These are phyloP conservation scores for Fusarium camptoceras DNA, from an alignment of 2,329 filamentous ascomycete genomes.

Conservation along the genomic window DNA sequence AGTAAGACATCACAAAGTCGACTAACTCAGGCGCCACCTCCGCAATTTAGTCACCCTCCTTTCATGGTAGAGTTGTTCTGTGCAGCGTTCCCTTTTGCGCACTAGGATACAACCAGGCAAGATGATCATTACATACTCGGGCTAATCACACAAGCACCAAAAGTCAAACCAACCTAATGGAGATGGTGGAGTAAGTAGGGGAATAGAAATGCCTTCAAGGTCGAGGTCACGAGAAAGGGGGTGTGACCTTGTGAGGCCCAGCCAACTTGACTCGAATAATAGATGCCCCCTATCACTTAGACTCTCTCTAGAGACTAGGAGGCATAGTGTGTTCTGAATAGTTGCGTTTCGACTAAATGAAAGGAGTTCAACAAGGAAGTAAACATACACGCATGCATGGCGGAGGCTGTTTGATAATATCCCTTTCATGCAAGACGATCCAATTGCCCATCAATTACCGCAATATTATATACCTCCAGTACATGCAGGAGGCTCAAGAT, in stretches of 20 bases:
- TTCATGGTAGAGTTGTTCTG: slow-evolving; percentile 21
- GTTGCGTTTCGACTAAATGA: slow-evolving; percentile 29
- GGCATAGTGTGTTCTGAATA: slow-evolving; percentile 3
- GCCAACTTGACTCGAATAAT: not conserved
- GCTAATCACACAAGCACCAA: slow-evolving; percentile 14
- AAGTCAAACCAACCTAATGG: slow-evolving; percentile 12
- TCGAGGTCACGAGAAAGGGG: slow-evolving; percentile 33
- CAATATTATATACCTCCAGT: not conserved
- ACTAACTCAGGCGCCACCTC: slow-evolving; percentile 39
- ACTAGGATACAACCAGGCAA: slow-evolving; percentile 26
- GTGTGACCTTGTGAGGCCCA: slow-evolving; percentile 20
- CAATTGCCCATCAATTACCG: slow-evolving; percentile 1
- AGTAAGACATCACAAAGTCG: slow-evolving; percentile 3
- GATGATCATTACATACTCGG: slow-evolving; percentile 3
- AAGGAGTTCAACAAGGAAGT: slow-evolving; percentile 7
- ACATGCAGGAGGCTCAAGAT: slow-evolving; percentile 17
- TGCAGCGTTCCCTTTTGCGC: slow-evolving; percentile 27
- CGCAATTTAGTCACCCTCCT: slow-evolving; percentile 17
- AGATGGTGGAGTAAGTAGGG: slow-evolving; percentile 4
- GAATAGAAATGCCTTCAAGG: not conserved
- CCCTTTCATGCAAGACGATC: slow-evolving; percentile 21
- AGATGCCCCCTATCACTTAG: slow-evolving; percentile 13
- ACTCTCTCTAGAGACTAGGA: slow-evolving; percentile 4
- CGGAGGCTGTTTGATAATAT: slow-evolving; percentile 13
- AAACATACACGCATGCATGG: slow-evolving; percentile 15